phyloP scores from a whole-genome alignment of 805 yeast genomes.

The Vanderwaltozyma verrucispora region DNA sequence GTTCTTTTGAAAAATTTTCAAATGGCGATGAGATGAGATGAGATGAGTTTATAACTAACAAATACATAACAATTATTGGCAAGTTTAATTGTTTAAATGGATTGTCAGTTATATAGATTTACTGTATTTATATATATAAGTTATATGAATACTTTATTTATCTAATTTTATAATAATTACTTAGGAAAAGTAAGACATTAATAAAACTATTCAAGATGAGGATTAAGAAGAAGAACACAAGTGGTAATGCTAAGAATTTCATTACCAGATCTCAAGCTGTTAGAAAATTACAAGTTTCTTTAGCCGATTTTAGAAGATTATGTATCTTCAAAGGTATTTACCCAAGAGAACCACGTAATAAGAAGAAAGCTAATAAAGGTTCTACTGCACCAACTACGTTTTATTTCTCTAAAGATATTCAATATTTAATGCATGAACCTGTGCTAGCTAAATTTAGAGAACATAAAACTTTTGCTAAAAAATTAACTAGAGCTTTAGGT shows the following conservation, averaged over 20 bases:
- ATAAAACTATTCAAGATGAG: constrained; percentile 29
- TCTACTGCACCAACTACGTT: constrained; percentile 95
- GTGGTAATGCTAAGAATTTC: constrained; percentile 87
- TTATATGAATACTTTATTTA: too few species aligned
- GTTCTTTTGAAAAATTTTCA: constrained; percentile 4
- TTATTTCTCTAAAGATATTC: constrained; percentile 88
- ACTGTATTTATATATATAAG: too few species aligned
- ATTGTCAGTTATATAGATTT: neutral
- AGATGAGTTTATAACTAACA: constrained; percentile 15
- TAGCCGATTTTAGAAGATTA: constrained; percentile 93
- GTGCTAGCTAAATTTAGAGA: constrained; percentile 85
- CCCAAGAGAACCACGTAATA: constrained; percentile 93
- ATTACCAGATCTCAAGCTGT: constrained; percentile 93
- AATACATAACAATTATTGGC: too few species aligned
- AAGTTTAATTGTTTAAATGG: too few species aligned
- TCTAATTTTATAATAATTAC: too few species aligned
- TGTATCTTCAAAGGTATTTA: constrained; percentile 97
- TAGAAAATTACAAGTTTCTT: constrained; percentile 78
- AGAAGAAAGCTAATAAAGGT: constrained; percentile 95
- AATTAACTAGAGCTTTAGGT: constrained; percentile 80
- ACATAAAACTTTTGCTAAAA: constrained; percentile 88
- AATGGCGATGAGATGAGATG: constrained; percentile 8
- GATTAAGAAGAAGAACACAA: constrained; percentile 72
- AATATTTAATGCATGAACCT: constrained; percentile 91
- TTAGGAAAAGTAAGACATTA: too few species aligned